These are phyloP conservation scores for Poa annua DNA, from an alignment of 176 grass and related monocot species.

Conservation along the genomic window DNA sequence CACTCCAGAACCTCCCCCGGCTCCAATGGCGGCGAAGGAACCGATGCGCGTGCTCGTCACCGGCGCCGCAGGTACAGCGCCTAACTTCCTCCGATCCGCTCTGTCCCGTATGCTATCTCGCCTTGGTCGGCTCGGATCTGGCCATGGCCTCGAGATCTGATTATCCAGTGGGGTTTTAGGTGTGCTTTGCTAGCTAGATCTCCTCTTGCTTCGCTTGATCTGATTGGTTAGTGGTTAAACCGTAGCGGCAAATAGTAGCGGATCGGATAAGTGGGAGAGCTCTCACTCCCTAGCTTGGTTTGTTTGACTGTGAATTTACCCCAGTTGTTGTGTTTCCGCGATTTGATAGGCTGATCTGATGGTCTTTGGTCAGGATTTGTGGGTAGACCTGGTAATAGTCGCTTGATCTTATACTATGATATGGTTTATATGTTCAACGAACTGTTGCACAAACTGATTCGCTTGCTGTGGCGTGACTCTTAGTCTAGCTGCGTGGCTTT, in stretches of 20 bases:
- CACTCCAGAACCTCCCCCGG: conserved; percentile 14
- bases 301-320: neutral
- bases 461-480: neutral
- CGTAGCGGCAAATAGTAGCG: neutral
- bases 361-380: conserved; percentile 1
- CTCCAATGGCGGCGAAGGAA: conserved; percentile 92
- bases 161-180: conserved; percentile 26
- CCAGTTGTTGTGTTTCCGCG: neutral
- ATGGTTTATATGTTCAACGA: neutral
- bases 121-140: conserved; percentile 28
- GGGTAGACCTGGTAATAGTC: neutral
- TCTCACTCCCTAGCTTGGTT: conserved; percentile 39
- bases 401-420: neutral
- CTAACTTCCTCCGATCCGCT: neutral
- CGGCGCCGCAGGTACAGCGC: conserved; percentile 81
- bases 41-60: conserved; percentile 96
- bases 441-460: neutral
- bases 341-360: conserved; percentile 8
- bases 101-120: neutral
- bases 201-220: neutral
- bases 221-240: neutral
- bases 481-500: neutral
- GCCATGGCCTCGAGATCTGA: conserved; percentile 9
- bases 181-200: conserved; percentile 31
- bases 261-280: neutral